Evolutionary conservation across 768 basidiomycete genomes (phyloP).

Genomic region (Mycena olivaceomarginata): DNA sequence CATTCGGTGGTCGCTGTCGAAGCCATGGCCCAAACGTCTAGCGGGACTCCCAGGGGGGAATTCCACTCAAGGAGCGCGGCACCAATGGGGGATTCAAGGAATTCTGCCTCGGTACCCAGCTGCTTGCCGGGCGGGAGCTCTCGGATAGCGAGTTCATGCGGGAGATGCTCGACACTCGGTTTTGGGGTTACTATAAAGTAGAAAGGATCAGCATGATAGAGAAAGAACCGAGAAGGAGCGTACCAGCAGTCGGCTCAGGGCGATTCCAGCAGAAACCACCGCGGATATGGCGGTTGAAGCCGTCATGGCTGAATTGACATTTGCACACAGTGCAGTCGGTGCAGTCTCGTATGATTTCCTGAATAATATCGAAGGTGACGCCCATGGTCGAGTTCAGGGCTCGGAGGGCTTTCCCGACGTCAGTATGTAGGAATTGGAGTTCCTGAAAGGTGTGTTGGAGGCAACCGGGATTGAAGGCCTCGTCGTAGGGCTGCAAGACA

Average conservation of each 20-base stretch:
- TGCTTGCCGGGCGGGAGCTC: neutral
- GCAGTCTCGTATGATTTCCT: neutral
- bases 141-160: neutral
- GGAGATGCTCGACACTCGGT: no score
- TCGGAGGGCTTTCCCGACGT: neutral
- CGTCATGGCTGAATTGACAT: neutral
- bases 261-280: neutral
- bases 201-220: neutral
- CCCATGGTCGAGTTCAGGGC: slow-evolving; percentile 4
- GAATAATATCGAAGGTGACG: neutral
- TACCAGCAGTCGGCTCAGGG: neutral
- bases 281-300: neutral
- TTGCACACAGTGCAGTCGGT: neutral
- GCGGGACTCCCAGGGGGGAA: neutral
- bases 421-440: neutral
- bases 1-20: neutral
- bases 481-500: neutral
- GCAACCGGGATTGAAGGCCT: neutral
- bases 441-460: neutral
- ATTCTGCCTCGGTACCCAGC: neutral
- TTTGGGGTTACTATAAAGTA: no score
- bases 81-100: neutral
- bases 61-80: neutral
- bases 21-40: neutral
- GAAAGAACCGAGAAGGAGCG: neutral